Evolutionary conservation across 192 early-diverging fungal species (phyloP), one percentile per base, ranked within the genome.

Genomic region (Entomortierella chlamydospora): DNA sequence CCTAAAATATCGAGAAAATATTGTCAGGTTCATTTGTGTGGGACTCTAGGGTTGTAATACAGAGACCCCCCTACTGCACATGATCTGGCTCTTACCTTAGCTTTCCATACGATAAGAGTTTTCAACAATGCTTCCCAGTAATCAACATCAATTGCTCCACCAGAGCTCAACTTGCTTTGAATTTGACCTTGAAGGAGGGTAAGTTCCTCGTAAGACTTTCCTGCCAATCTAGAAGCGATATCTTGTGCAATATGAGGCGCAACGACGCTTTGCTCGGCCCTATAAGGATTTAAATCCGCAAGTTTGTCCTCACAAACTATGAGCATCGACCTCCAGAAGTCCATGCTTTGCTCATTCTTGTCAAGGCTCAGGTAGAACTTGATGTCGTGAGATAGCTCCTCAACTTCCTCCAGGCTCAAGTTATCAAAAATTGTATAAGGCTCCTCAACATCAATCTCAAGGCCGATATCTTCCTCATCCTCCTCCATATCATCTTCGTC

Each of bases 121-220:
- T 89, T 88, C 59, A 96, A 78, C 17, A 95, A 82, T 0, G 90
- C 87, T 61, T 97, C 96, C 97, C 97, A 99, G 72, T 97, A 99
- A 41, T 99, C 97, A 2, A 96, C 93, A 82, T 98, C 97, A 20
- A 96, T 89, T 6, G 87, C 86, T 20, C 87, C 93, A 23, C 82
- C 84, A 1, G 86, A 84, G 12, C 73, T 72, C 29, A 99, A 82
- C 68, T 95, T 94, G 4, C 78, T 68, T 55, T 91, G 87, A 34
- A 98, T 92, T 55, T 97, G 93, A 0, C 71, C 70, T 65, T 95
- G 91, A 42, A 97, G 87, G 15, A 88, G 77, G 2, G 82, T 76
- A 0, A 99, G 86, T 73, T 97, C 92, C 0, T 84, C 73, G 34
- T 91, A 83, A 4, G 93, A 87, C 79, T 99, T 99, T 49, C 87